Conservation (phyloP, 129 eudicot genomes). For the Flaveria linearis region DNA sequence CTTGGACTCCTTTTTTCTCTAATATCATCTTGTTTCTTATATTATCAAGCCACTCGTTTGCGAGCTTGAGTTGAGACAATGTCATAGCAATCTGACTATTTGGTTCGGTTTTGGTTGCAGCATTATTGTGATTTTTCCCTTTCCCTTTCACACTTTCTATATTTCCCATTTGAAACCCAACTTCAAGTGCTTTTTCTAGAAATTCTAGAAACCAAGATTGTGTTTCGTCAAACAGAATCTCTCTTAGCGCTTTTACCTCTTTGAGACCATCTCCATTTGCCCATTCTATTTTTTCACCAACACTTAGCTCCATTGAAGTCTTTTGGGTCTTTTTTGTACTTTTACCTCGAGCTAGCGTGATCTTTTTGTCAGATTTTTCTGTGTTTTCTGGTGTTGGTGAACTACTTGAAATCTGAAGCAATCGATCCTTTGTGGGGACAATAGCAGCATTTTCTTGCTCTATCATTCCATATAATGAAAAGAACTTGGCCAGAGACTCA, state of each 20-base stretch:
- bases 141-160: constrained; percentile 45
- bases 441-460: constrained; percentile 49
- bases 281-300: constrained; percentile 71
- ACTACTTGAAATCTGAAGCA: constrained; percentile 30
- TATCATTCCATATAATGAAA: constrained; percentile 60
- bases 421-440: constrained; percentile 38
- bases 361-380: constrained; percentile 29
- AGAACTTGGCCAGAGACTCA: constrained; percentile 65
- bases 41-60: constrained; percentile 79
- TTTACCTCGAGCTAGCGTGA: constrained; percentile 32
- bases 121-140: constrained; percentile 34
- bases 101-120: constrained; percentile 40
- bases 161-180: constrained; percentile 48
- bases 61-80: constrained; percentile 72
- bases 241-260: constrained; percentile 45
- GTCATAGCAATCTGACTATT: constrained; percentile 64
- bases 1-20: constrained; percentile 34
- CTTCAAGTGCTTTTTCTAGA: constrained; percentile 66
- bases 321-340: constrained; percentile 35
- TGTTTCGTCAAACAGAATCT: constrained; percentile 51
- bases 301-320: constrained; percentile 43
- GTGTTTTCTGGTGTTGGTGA: constrained; percentile 37
- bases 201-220: constrained; percentile 76
- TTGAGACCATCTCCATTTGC: constrained; percentile 67
- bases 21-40: constrained; percentile 38